A percentile compares a stretch with the other conserved stretches of the same genome.
Evolutionary conservation across 768 basidiomycete species (phyloP).

Genomic region (Mycena chlorophos): DNA sequence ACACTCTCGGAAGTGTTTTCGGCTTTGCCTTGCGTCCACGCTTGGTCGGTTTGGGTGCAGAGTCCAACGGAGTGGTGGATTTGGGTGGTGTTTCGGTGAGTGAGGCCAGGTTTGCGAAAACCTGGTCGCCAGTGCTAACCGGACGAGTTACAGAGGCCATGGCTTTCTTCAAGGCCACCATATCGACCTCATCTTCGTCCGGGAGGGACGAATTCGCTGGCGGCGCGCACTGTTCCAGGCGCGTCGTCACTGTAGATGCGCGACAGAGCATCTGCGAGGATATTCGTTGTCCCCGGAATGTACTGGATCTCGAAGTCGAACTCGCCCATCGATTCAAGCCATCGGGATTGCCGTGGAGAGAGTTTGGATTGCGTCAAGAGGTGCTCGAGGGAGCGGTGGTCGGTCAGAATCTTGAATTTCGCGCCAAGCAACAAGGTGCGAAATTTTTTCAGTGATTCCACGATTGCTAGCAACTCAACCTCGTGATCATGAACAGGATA

Average conservation of each 20-base stretch:
- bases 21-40: neutral
- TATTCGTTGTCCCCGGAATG: conserved; percentile 32
- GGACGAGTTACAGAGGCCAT: conserved; percentile 3
- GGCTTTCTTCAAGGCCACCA: neutral
- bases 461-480: conserved; percentile 37
- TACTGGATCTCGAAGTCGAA: conserved; percentile 31
- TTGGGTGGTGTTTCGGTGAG: neutral
- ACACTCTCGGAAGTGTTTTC: neutral
- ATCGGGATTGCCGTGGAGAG: conserved; percentile 34
- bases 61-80: neutral
- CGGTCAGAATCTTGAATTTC: conserved; percentile 31
- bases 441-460: conserved; percentile 35
- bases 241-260: conserved; percentile 21
- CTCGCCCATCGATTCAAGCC: conserved; percentile 35
- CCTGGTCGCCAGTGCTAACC: neutral
- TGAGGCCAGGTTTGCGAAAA: neutral
- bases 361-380: conserved; percentile 35
- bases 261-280: conserved; percentile 33
- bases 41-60: neutral
- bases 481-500: conserved; percentile 42
- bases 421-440: conserved; percentile 33
- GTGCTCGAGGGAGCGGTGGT: conserved; percentile 31
- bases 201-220: conserved; percentile 12
- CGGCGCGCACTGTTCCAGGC: conserved; percentile 6
- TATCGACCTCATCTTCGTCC: neutral